Evolutionary conservation across 768 basidiomycete genomes (phyloP).

Genomic region (Infundibulicybe gibba): DNA sequence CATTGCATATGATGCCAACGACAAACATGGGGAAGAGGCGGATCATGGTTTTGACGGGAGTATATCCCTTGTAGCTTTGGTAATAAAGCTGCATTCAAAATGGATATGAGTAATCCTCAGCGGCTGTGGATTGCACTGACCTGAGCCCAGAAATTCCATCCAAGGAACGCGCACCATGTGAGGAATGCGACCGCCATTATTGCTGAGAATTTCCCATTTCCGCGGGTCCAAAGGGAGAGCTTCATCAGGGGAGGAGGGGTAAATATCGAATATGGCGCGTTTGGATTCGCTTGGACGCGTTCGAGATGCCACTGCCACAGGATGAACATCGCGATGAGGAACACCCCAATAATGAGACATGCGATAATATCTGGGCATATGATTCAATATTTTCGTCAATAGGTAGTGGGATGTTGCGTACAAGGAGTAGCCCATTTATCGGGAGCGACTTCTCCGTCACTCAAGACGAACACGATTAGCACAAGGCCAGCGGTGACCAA

Average conservation of each 20-base stretch:
- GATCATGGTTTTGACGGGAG: conserved; percentile 58
- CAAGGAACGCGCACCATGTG: conserved; percentile 51
- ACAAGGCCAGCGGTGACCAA: conserved; percentile 62
- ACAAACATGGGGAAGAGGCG: conserved; percentile 72
- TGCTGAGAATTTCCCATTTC: conserved; percentile 51
- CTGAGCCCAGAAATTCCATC: conserved; percentile 39
- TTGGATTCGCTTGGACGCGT: conserved; percentile 8
- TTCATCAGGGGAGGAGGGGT: conserved; percentile 60
- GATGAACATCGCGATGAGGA: conserved; percentile 51
- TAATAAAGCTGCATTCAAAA: conserved; percentile 53
- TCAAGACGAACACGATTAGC: conserved; percentile 66
- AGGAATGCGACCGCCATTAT: conserved; percentile 57
- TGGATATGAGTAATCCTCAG: conserved; percentile 30
- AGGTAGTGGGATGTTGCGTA: conserved; percentile 14
- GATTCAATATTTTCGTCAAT: conserved; percentile 1
- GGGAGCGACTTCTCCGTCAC: conserved; percentile 54
- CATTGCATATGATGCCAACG: conserved; percentile 59
- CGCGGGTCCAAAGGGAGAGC: conserved; percentile 56
- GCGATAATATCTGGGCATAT: conserved; percentile 54
- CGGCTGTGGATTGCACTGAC: conserved; percentile 8
- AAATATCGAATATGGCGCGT: conserved; percentile 8
- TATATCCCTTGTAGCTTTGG: conserved; percentile 55
- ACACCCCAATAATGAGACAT: conserved; percentile 54
- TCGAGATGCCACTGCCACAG: conserved; percentile 63
- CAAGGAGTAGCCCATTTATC: conserved; percentile 51